A percentile compares a stretch with the other conserved stretches of the same genome.
phyloP scores from a whole-genome alignment of 257 asterid genomes.

The Solanum gracilifrons region DNA sequence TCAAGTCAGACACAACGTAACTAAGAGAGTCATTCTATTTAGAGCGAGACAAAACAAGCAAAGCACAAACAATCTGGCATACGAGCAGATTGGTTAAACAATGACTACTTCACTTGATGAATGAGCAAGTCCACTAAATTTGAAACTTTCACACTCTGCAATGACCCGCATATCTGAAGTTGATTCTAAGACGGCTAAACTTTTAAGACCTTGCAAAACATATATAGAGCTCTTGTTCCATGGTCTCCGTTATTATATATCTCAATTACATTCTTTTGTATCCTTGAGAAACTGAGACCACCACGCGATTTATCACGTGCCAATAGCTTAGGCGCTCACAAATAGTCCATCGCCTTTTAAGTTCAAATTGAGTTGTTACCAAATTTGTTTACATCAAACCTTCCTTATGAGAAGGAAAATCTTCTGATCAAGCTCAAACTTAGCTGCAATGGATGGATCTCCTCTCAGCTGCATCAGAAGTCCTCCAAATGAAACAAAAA shows the following conservation, averaged over 20 bases:
- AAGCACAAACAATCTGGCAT: neutral
- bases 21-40: neutral
- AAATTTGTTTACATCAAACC: conserved; percentile 21
- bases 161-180: neutral
- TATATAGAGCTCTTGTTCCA: neutral
- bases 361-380: neutral
- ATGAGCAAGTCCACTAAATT: neutral
- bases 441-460: conserved; percentile 2
- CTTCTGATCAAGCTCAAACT: conserved; percentile 72
- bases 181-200: neutral
- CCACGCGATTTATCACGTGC: neutral
- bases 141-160: neutral
- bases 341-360: neutral
- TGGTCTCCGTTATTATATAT: neutral
- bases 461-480: conserved; percentile 2
- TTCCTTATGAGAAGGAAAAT: conserved; percentile 70
- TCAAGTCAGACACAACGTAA: neutral
- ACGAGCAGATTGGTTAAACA: neutral
- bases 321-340: neutral
- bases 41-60: neutral
- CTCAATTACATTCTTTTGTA: neutral
- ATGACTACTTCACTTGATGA: neutral
- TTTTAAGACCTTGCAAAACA: neutral
- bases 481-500: conserved; percentile 2
- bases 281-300: neutral